Evolutionary conservation across 2,329 filamentous ascomycete genomes (phyloP).

Genomic region (Hypoxylon sp.): DNA sequence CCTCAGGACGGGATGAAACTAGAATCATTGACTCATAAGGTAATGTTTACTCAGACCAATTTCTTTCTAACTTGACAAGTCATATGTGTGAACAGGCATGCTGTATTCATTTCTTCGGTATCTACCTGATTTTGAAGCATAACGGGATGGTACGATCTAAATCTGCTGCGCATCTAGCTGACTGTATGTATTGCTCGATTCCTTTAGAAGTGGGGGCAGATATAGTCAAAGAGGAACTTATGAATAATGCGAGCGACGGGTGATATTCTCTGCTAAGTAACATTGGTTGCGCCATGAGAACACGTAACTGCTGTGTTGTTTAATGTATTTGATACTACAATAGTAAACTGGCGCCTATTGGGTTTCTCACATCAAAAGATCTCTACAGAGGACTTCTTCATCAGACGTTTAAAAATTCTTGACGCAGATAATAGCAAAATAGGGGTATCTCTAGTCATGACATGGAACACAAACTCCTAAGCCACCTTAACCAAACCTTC

Average conservation of each 20-base stretch:
- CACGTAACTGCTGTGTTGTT: background rate
- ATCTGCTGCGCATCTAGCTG: background rate
- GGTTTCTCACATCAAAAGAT: slow-evolving; percentile 11
- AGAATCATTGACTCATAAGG: background rate
- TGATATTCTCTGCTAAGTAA: background rate
- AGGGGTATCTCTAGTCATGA: slow-evolving; percentile 29
- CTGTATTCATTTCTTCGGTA: background rate
- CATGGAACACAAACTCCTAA: slow-evolving; percentile 21
- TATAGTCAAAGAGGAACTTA: background rate
- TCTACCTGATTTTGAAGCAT: background rate
- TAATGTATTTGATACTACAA: slow-evolving; percentile 1
- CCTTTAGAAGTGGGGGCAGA: background rate
- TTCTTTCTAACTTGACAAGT: too few species aligned
- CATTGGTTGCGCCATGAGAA: background rate
- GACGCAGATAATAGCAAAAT: slow-evolving; percentile 6
- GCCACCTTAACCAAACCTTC: background rate
- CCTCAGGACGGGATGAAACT: background rate
- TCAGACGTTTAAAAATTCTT: background rate
- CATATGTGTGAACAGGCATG: background rate
- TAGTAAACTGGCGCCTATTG: slow-evolving; percentile 11
- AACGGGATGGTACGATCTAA: background rate
- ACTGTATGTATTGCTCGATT: background rate
- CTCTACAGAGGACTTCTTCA: background rate
- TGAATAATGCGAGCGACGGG: background rate
- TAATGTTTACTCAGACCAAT: background rate